A percentile compares a stretch with the other conserved stretches of the same genome.
These are phyloP conservation scores for Yarrowia galli DNA, from an alignment of 1,139 yeast species.

Conservation along the genomic window DNA sequence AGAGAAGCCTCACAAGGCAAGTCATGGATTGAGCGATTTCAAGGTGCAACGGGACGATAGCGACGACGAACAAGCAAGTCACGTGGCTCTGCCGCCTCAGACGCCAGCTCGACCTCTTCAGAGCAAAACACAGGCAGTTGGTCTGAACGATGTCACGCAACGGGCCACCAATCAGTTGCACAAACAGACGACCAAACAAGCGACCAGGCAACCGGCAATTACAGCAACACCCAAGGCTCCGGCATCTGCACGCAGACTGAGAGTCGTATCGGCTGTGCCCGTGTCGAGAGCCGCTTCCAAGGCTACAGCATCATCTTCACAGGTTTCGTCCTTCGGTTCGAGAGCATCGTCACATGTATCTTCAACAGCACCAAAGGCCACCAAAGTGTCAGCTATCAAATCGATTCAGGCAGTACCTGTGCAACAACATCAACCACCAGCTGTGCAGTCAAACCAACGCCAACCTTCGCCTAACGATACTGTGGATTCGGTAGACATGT, in stretches of 20 bases:
- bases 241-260: background rate
- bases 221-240: background rate
- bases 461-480: slow-evolving; percentile 6
- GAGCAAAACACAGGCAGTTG: background rate
- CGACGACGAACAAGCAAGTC: slow-evolving; percentile 7
- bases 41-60: slow-evolving; percentile 18
- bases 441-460: background rate
- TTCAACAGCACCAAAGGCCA: background rate
- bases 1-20: background rate
- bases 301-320: background rate
- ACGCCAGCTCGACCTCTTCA: background rate
- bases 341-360: background rate
- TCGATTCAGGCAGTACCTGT: slow-evolving; percentile 1
- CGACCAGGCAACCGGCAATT: background rate
- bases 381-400: slow-evolving; percentile 12
- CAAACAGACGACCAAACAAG: background rate
- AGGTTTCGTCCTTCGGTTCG: background rate
- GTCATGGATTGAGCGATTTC: background rate
- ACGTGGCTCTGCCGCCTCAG: background rate
- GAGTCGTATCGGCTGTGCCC: slow-evolving; percentile 10
- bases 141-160: background rate
- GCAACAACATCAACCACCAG: background rate
- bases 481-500: background rate
- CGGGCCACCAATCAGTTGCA: background rate
- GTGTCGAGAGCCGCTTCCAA: background rate